A percentile compares a stretch with the other conserved stretches of the same genome.
These are phyloP conservation scores for Asterophora lycoperdoides DNA, from an alignment of 768 basidiomycete genomes.

Conservation along the genomic window DNA sequence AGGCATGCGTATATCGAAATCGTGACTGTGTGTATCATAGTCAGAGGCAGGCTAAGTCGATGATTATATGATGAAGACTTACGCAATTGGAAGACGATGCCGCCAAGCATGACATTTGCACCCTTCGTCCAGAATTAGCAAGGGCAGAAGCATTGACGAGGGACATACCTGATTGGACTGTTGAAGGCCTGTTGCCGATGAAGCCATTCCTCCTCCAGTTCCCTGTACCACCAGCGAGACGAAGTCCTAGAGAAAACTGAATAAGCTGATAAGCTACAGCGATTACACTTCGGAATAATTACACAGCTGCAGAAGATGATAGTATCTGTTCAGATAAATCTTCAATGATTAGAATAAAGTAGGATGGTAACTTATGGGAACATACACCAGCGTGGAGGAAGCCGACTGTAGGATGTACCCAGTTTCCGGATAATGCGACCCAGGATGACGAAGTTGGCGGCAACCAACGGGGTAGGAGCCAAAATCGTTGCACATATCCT, in stretches of 20 bases:
- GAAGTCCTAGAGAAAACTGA: slow-evolving; percentile 36
- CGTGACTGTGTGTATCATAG: slow-evolving; percentile 26
- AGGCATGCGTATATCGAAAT: slow-evolving; percentile 39
- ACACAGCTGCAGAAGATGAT: slow-evolving; percentile 37
- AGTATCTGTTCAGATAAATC: slow-evolving; percentile 26
- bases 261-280: not conserved
- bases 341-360: not conserved
- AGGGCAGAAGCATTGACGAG: not conserved
- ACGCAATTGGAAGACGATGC: slow-evolving; percentile 58
- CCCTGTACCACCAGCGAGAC: slow-evolving; percentile 62
- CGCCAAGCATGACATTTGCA: slow-evolving; percentile 48
- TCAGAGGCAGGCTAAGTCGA: not conserved
- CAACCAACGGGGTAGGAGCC: slow-evolving; percentile 54
- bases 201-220: slow-evolving; percentile 50
- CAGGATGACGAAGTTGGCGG: slow-evolving; percentile 53
- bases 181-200: not conserved
- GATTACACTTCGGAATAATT: not conserved
- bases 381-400: slow-evolving; percentile 39
- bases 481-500: slow-evolving; percentile 44
- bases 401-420: slow-evolving; percentile 47
- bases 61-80: slow-evolving; percentile 8
- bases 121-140: slow-evolving; percentile 12
- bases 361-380: not conserved
- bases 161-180: not conserved
- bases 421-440: slow-evolving; percentile 40